Evolutionary conservation across 495 filamentous ascomycete species (phyloP).

Genomic region (Tirmania nivea): DNA sequence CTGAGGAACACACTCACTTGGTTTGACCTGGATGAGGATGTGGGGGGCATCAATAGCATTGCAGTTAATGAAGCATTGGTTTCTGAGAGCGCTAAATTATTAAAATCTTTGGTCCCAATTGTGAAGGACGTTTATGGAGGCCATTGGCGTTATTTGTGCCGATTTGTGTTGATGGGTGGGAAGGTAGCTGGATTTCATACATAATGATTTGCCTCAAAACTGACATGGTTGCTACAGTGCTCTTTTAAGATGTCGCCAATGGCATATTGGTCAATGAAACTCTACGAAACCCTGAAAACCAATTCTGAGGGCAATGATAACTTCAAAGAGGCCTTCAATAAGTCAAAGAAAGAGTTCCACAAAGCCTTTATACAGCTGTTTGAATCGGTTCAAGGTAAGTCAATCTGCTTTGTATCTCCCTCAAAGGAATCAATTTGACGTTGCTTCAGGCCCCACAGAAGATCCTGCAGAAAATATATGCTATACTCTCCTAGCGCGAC

Average conservation of each 20-base stretch:
- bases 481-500: slow-evolving; percentile 42
- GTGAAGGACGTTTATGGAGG: slow-evolving; percentile 61
- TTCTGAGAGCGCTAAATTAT: slow-evolving; percentile 37
- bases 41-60: slow-evolving; percentile 24
- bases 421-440: no score
- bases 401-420: no score
- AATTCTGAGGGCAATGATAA: slow-evolving; percentile 55
- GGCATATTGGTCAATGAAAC: slow-evolving; percentile 38
- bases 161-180: slow-evolving; percentile 15
- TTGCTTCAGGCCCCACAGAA: not conserved
- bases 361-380: slow-evolving; percentile 41
- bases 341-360: slow-evolving; percentile 27
- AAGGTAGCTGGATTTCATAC: not conserved
- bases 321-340: slow-evolving; percentile 47
- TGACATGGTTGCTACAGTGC: not conserved
- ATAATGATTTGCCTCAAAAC: not conserved
- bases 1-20: slow-evolving; percentile 55
- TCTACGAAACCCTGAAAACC: slow-evolving; percentile 36
- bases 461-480: slow-evolving; percentile 25
- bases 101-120: slow-evolving; percentile 43
- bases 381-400: slow-evolving; percentile 6
- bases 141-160: slow-evolving; percentile 53
- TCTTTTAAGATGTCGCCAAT: slow-evolving; percentile 1
- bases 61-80: slow-evolving; percentile 30
- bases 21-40: slow-evolving; percentile 23